These are phyloP conservation scores for Acanthamoeba royreba DNA, from an alignment of 208 protist genomes.

Conservation along the genomic window DNA sequence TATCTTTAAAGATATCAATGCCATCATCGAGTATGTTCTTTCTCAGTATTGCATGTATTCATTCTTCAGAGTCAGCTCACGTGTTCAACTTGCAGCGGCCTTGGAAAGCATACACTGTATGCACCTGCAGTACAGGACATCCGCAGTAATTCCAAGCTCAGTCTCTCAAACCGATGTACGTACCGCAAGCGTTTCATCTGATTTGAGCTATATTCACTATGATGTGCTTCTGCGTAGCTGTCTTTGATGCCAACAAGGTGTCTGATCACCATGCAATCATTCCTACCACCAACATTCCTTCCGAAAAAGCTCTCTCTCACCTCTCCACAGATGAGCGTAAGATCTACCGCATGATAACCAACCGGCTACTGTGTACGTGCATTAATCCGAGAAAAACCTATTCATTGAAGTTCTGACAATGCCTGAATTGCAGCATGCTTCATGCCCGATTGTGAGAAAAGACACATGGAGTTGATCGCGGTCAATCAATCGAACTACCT, in stretches of 20 bases:
- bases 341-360: conserved; percentile 15
- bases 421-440: conserved; percentile 22
- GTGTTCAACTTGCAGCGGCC: too few relatives aligned
- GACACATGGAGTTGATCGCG: neutral
- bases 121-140: neutral
- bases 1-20: neutral
- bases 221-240: neutral
- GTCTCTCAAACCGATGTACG: neutral
- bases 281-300: neutral
- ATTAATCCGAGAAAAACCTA: too few relatives aligned
- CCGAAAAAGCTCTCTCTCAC: neutral
- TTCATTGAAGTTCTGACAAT: neutral
- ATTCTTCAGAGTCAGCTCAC: too few relatives aligned
- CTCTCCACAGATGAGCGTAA: neutral
- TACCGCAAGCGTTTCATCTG: too few relatives aligned
- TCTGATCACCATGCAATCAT: conserved; percentile 47
- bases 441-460: conserved; percentile 47
- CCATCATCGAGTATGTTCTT: neutral
- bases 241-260: conserved; percentile 31
- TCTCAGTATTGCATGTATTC: neutral
- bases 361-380: neutral
- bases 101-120: neutral
- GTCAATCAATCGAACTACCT: conserved; percentile 29
- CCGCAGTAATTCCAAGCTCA: neutral
- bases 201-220: too few relatives aligned